Percentiles rank a stretch among this genome's conserved stretches.
phyloP scores from a whole-genome alignment of 495 filamentous ascomycete species.

The Paragyromitra xinjiangensis region DNA sequence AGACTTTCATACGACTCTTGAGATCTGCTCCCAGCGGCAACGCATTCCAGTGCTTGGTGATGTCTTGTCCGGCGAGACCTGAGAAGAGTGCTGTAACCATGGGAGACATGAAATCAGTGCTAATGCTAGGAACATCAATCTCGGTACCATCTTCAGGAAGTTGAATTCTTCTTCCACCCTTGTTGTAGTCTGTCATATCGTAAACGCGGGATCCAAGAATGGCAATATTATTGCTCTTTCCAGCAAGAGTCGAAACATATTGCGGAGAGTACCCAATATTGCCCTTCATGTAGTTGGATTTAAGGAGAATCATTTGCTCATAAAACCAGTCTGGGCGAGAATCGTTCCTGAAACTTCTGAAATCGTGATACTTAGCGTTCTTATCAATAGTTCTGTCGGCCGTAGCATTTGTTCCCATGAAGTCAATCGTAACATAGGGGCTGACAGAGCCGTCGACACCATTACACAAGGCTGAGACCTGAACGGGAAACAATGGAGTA shows the following conservation, averaged over 20 bases:
- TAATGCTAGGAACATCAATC: constrained; percentile 60
- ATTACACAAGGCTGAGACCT: constrained; percentile 90
- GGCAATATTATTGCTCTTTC: constrained; percentile 72
- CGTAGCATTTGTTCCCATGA: constrained; percentile 75
- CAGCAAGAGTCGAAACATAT: constrained; percentile 76
- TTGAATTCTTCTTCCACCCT: constrained; percentile 74
- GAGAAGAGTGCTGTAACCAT: constrained; percentile 80
- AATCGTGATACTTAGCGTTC: constrained; percentile 89
- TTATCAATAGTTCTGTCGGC: constrained; percentile 72
- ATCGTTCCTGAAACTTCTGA: constrained; percentile 83
- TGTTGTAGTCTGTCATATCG: constrained; percentile 85
- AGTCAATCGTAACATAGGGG: constrained; percentile 79
- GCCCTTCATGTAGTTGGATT: constrained; percentile 82
- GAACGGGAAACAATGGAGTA: constrained; percentile 87
- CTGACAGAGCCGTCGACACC: constrained; percentile 74
- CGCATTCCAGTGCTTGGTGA: constrained; percentile 82
- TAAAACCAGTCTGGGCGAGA: constrained; percentile 88
- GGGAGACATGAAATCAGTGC: constrained; percentile 83
- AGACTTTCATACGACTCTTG: constrained; percentile 77
- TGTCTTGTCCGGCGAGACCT: constrained; percentile 75
- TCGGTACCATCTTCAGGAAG: constrained; percentile 63
- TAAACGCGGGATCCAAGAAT: constrained; percentile 85
- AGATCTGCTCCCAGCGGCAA: constrained; percentile 66
- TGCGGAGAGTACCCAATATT: constrained; percentile 83
- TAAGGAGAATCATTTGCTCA: constrained; percentile 81